Evolutionary conservation across 139 green algal species (phyloP).

Genomic region (Micromonas pusilla): DNA sequence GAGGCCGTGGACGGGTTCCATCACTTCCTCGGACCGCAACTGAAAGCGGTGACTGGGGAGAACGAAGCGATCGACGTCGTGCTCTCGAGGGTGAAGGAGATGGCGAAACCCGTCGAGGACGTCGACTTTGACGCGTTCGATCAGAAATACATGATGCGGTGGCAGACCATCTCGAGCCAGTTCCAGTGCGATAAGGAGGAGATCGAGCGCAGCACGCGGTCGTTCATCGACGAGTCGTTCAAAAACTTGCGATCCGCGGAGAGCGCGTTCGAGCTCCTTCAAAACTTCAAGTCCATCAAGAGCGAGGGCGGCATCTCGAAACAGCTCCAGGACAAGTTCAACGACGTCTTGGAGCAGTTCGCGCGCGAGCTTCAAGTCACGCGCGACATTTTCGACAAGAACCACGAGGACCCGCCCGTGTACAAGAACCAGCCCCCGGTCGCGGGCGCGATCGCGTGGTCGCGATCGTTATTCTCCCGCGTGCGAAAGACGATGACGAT

Average conservation of each 20-base stretch:
- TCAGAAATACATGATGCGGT: conserved; percentile 47
- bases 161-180: conserved; percentile 49
- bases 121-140: conserved; percentile 68
- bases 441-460: conserved; percentile 79
- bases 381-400: conserved; percentile 56
- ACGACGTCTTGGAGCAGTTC: conserved; percentile 84
- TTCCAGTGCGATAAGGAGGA: conserved; percentile 72
- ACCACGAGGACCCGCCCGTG: conserved; percentile 50
- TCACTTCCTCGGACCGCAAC: conserved; percentile 83
- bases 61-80: conserved; percentile 67
- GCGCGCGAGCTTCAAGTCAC: conserved; percentile 62
- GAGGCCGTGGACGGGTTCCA: conserved; percentile 79
- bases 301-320: conserved; percentile 66
- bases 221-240: conserved; percentile 91
- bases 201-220: conserved; percentile 48
- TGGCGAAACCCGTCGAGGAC: conserved; percentile 65
- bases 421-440: conserved; percentile 76
- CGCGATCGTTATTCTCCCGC: conserved; percentile 64
- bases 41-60: conserved; percentile 81
- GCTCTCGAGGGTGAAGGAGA: conserved; percentile 59
- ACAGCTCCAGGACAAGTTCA: conserved; percentile 82
- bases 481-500: conserved; percentile 74
- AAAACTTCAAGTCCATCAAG: conserved; percentile 82
- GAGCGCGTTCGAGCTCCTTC: conserved; percentile 79
- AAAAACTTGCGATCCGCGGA: conserved; percentile 76